Percentiles rank a stretch among this genome's conserved stretches.
These are phyloP conservation scores for Didymellaceae sp. DNA, from an alignment of 2,329 filamentous ascomycete species.

Conservation along the genomic window DNA sequence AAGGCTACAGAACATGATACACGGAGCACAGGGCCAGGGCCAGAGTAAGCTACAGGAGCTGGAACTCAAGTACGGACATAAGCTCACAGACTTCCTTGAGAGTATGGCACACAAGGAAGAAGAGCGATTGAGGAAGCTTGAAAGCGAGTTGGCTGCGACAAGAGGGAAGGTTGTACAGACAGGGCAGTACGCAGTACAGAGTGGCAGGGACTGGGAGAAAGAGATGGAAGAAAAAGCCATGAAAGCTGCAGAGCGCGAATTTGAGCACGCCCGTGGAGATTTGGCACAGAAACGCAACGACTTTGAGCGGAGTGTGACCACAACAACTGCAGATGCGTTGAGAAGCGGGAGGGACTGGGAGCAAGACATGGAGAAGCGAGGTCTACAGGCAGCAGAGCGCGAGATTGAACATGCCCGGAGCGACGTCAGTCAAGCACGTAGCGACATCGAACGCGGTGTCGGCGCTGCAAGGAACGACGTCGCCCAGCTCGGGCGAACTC, in stretches of 20 bases:
- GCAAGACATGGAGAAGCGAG: constrained; percentile 16
- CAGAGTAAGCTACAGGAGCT: constrained; percentile 29
- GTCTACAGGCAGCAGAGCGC: constrained; percentile 7
- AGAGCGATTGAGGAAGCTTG: constrained; percentile 25
- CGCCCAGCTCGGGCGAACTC: constrained; percentile 7
- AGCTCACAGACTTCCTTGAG: constrained; percentile 31
- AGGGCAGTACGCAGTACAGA: constrained; percentile 6
- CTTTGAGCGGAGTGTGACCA: background rate
- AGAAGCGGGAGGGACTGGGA: constrained; percentile 11
- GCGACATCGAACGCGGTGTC: constrained; percentile 10
- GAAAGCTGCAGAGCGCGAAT: background rate
- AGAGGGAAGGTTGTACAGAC: constrained; percentile 15
- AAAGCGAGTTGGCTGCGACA: constrained; percentile 16
- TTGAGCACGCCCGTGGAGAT: constrained; percentile 1
- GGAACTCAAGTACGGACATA: constrained; percentile 34
- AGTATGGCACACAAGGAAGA: constrained; percentile 33
- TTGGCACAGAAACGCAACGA: constrained; percentile 1
- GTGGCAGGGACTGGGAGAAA: constrained; percentile 18
- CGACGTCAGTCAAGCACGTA: constrained; percentile 7
- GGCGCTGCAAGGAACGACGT: constrained; percentile 9
- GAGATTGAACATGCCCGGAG: constrained; percentile 17
- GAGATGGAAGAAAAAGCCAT: constrained; percentile 13
- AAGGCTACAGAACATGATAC: constrained; percentile 10
- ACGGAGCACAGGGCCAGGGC: constrained; percentile 6
- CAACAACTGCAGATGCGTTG: background rate